A percentile compares a stretch with the other conserved stretches of the same genome.
These are phyloP conservation scores for Pythium phragmiticola DNA, from an alignment of 352 stramenopile species.

Conservation along the genomic window DNA sequence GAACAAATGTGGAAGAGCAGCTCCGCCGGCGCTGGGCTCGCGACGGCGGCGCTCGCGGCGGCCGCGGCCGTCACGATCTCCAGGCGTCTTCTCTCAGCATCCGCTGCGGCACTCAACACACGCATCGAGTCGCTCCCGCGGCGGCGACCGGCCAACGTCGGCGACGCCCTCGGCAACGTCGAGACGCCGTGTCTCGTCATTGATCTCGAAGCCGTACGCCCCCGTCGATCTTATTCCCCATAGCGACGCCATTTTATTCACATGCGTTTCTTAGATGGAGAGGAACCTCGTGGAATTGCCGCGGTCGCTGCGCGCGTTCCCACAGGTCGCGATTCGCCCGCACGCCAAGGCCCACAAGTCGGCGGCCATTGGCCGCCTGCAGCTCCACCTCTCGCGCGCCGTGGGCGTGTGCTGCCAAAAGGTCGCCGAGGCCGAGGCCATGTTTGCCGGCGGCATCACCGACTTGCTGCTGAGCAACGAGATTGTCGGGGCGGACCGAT, in stretches of 20 bases:
- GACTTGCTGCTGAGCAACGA: conserved; percentile 77
- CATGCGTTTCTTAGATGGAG: conserved; percentile 40
- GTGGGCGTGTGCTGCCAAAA: conserved; percentile 70
- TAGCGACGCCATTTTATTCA: background rate
- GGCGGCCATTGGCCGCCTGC: conserved; percentile 44
- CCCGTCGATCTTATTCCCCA: background rate
- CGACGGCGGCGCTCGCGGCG: conserved; percentile 14
- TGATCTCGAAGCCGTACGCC: conserved; percentile 50
- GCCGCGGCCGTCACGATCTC: conserved; percentile 13
- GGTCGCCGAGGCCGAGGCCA: conserved; percentile 67
- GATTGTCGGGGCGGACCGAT: conserved; percentile 41
- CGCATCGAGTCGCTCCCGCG: conserved; percentile 18
- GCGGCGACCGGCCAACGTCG: conserved; percentile 26
- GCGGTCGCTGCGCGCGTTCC: conserved; percentile 26
- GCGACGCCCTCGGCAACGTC: conserved; percentile 40
- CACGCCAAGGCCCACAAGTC: conserved; percentile 79
- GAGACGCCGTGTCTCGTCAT: conserved; percentile 71
- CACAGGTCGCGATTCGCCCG: conserved; percentile 49
- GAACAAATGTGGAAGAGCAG: conserved; percentile 17
- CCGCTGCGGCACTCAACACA: background rate
- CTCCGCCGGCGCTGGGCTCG: background rate
- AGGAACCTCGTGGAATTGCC: conserved; percentile 46
- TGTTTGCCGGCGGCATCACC: conserved; percentile 52
- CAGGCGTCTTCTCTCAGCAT: conserved; percentile 1
- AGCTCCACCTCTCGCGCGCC: conserved; percentile 45